Conservation (phyloP, 2,329 filamentous ascomycete species). For the Colletotrichum gigasporum region DNA sequence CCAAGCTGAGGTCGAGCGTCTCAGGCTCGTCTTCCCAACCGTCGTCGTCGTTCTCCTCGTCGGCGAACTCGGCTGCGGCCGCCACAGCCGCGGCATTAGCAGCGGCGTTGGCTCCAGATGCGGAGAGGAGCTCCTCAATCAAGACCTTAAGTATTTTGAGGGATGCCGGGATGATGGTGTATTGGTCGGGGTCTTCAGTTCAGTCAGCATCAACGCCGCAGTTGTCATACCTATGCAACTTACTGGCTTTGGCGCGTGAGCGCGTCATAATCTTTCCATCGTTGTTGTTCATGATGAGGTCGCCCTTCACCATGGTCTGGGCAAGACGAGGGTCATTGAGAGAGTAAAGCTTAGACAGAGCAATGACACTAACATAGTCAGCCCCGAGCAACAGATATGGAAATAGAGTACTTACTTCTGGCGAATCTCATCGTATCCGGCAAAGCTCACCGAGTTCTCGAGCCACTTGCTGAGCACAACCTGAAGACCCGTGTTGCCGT, state of each 20-base stretch:
- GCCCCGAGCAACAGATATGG: not conserved
- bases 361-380: conserved; percentile 75
- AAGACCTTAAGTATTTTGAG: conserved; percentile 97
- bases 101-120: conserved; percentile 71
- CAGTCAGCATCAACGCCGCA: conserved; percentile 38
- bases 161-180: conserved; percentile 85
- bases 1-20: conserved; percentile 78
- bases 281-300: conserved; percentile 79
- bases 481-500: conserved; percentile 82
- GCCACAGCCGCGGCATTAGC: conserved; percentile 69
- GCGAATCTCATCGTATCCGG: conserved; percentile 96
- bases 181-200: conserved; percentile 80
- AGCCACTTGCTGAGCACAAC: conserved; percentile 95
- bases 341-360: conserved; percentile 89
- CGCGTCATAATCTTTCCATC: conserved; percentile 89
- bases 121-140: conserved; percentile 88
- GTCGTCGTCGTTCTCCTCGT: conserved; percentile 78
- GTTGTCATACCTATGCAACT: conserved; percentile 34
- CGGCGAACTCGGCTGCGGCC: conserved; percentile 59
- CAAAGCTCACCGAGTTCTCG: conserved; percentile 95
- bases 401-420: conserved; percentile 76
- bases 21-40: conserved; percentile 91
- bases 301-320: conserved; percentile 88
- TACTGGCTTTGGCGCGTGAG: conserved; percentile 86
- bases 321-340: conserved; percentile 83